These are phyloP conservation scores for Solanum corneliomulleri DNA, from an alignment of 257 asterid genomes.

Conservation along the genomic window DNA sequence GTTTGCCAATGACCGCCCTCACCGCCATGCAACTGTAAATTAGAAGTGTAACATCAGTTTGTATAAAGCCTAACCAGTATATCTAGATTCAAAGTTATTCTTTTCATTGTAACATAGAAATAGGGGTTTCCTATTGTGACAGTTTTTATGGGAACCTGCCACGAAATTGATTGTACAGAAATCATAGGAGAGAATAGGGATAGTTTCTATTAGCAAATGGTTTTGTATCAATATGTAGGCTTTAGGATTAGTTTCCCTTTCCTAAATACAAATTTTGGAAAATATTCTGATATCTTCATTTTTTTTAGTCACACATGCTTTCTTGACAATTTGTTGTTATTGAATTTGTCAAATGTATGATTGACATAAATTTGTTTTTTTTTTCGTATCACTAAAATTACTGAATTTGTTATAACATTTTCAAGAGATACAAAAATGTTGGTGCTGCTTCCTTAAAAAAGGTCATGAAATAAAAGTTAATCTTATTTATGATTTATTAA, in stretches of 20 bases:
- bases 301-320: background rate
- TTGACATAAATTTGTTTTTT: background rate
- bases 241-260: conserved; percentile 5
- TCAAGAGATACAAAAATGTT: background rate
- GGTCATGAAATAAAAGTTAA: too few species aligned
- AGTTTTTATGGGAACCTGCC: conserved; percentile 29
- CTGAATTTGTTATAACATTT: background rate
- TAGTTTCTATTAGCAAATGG: background rate
- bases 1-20: background rate
- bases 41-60: background rate
- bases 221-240: conserved; percentile 14
- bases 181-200: background rate
- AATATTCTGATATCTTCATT: background rate
- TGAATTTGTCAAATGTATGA: background rate
- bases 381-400: background rate
- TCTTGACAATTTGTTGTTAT: background rate
- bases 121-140: conserved; percentile 20
- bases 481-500: too few species aligned
- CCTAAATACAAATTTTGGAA: background rate
- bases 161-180: conserved; percentile 40
- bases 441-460: background rate
- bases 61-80: conserved; percentile 1
- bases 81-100: background rate
- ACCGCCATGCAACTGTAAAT: background rate
- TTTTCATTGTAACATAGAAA: conserved; percentile 5